Percentiles rank a stretch among this genome's conserved stretches.
Evolutionary conservation across 2,329 filamentous ascomycete genomes (phyloP).

Genomic region (Alternaria rosae): DNA sequence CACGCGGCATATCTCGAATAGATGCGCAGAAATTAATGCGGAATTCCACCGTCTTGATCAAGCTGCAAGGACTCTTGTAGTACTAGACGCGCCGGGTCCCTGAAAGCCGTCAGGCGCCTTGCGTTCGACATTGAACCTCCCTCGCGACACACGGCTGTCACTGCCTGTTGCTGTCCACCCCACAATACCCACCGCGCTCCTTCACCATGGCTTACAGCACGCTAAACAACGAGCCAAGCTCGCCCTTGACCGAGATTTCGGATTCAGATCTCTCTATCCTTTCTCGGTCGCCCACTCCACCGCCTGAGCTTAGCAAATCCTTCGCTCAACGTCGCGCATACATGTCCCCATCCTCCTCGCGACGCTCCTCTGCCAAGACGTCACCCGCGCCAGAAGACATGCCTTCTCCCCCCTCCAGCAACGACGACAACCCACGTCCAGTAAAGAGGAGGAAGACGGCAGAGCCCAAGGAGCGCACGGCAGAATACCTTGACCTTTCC

Average conservation of each 20-base stretch:
- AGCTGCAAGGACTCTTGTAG: constrained; percentile 1
- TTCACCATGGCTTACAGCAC: constrained; percentile 39
- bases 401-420: constrained; percentile 53
- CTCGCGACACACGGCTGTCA: constrained; percentile 17
- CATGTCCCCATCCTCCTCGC: constrained; percentile 54
- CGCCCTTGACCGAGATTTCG: constrained; percentile 51
- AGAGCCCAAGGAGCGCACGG: constrained; percentile 72
- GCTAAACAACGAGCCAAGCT: constrained; percentile 40
- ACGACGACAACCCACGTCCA: constrained; percentile 71
- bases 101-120: constrained; percentile 13
- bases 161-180: constrained; percentile 19
- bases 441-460: constrained; percentile 74
- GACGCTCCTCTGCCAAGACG: constrained; percentile 55
- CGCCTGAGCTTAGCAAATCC: constrained; percentile 39
- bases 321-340: constrained; percentile 39
- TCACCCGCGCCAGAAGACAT: constrained; percentile 57
- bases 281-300: constrained; percentile 43
- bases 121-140: constrained; percentile 16
- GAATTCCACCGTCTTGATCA: background rate
- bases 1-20: background rate
- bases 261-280: constrained; percentile 42
- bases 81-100: constrained; percentile 17
- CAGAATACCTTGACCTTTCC: constrained; percentile 79
- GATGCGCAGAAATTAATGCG: constrained; percentile 1
- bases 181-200: constrained; percentile 8